Evolutionary conservation across 2,329 filamentous ascomycete species (phyloP), one percentile per base, ranked within the genome.

Genomic region (Orbilia quercus): DNA sequence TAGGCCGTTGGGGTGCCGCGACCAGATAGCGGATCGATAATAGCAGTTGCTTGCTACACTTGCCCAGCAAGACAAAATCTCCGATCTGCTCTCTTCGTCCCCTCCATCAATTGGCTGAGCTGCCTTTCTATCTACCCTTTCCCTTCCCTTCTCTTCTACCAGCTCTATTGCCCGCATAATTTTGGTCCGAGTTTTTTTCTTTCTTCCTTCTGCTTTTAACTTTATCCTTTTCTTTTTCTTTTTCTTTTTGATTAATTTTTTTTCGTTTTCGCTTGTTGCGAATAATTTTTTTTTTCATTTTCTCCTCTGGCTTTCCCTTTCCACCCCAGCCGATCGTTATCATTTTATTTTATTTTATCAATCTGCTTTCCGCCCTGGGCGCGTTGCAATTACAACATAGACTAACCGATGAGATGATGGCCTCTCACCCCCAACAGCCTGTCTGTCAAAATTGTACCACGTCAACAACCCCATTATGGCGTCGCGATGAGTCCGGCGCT

Each of bases 381-480:
- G 85, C 81, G 85, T 79, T 81, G 81, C 36, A 57, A 75, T 57
- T 66, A 67, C 60, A 75, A 60, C 57, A 74, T 58, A 81, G 81
- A 77, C 80, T 72, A 72, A 72, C 67, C 67, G 67, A 59, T 72
- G 85, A 77, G 81, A 87, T 82, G 85, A 87, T 84, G 83, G 84
- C 65, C 67, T 72, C 67, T 53, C 67, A 72, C 67, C 67, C 67
- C 67, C 85, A 88, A 83, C 90, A 98, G 92, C 93, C 94, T 76
- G 91, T 93, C 77, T 99, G 95, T 82, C 91, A 96, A 81, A 99
- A 99, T 81, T 99, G 95, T 83, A 88, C 88, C 76, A 99, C 95
- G 47, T 96, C 92, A 44, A 98, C 93, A 58, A 99, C 95, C 48
- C 95, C 95, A 44, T 84, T 99, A 80, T 99, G 95, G 95, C 91